Evolutionary conservation across 768 basidiomycete genomes (phyloP), one percentile per base, ranked within the genome.

Genomic region (Boletus coccyginus): DNA sequence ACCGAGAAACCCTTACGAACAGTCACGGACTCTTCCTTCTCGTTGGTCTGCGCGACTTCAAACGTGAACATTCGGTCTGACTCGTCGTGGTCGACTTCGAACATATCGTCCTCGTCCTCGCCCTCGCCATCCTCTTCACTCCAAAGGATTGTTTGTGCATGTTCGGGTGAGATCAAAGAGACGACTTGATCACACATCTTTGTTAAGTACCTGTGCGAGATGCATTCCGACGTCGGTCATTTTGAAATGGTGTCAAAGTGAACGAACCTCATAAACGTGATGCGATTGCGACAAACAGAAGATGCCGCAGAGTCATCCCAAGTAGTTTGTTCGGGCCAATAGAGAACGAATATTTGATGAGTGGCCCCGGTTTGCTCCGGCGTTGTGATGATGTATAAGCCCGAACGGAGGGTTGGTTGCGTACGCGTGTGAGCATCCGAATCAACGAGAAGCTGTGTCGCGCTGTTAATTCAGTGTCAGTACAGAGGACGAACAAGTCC

Each of bases 291-390:
- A 21, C 72, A 62, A 40, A 81, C 75, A 5, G 80, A 69, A 0
- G 77, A 71, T 5, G 68, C 39, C 0, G 80, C 76, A 14, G 72
- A 65, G 62, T 83, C 81, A 38, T 78, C 63, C 84, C 84, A 86
- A 0, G 84, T 84, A 1, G 69, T 74, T 27, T 80, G 73, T 53
- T 86, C 81, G 0, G 83, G 84, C 84, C 84, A 85, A 53, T 81
- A 86, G 9, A 86, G 60, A 14, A 82, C 74, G 50, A 79, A 82
- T 7, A 79, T 44, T 21, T 69, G 61, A 19, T 71, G 63, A 1
- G 45, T 27, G 6, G 4, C 24, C n/a, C 12, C 49, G 0, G 11
- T 44, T 38, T 53, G 46, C 33, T 44, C 47, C 24, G 45, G 41
- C 9, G 50, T 24, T 9, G 52, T 56, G 33, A 63, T 5, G 31